Evolutionary conservation across 495 filamentous ascomycete genomes (phyloP), one percentile per base, ranked within the genome.

Genomic region (Aeminium ludgeri): DNA sequence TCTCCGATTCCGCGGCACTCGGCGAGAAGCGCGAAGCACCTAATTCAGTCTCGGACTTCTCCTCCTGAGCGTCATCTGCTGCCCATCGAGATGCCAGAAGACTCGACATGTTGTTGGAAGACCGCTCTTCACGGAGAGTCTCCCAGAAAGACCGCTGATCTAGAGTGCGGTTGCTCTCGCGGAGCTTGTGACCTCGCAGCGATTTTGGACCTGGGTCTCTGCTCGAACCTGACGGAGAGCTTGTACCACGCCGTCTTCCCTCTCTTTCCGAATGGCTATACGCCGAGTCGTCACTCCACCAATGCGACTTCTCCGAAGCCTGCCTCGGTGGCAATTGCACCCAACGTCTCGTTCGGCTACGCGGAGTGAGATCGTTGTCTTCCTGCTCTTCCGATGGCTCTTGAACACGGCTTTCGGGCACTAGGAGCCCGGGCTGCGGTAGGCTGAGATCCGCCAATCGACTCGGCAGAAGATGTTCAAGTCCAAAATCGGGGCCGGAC

Each of bases 111-210:
- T 44, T 51, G 2, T 44, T 36, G 11, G 25, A 34, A 7, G 19
- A 6, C 13, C 33, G 30, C 16, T 34, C 40, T 20, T 52, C 46
- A 32, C 53, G 49, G 11, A 59, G 46, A 30, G 43, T 45, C 10
- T 53, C 42, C 57, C 54, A 56, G 39, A 63, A 61, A 29, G 59
- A 50, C 28, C 57, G 49, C 44, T 56, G 60, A 30, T 52, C 53
- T 32, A 63, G 37, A 5, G 58, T 63, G 33, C 46, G 51, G 38
- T 63, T 63, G 34, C 40, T 48, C 27, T 48, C 48, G 19, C 52
- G 43, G 18, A 50, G 29, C 34, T 40, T 53, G 31, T 63, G 59
- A 10, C 50, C 41, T 51, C 13, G 20, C 15, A 18, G 17, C 1
- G 25, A 12, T 15, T 17, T 29, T 30, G 11, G 29, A 7, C 15